Base-by-base conservation (phyloP, 441 rosid species). In the Pelargonium australe region DNA sequence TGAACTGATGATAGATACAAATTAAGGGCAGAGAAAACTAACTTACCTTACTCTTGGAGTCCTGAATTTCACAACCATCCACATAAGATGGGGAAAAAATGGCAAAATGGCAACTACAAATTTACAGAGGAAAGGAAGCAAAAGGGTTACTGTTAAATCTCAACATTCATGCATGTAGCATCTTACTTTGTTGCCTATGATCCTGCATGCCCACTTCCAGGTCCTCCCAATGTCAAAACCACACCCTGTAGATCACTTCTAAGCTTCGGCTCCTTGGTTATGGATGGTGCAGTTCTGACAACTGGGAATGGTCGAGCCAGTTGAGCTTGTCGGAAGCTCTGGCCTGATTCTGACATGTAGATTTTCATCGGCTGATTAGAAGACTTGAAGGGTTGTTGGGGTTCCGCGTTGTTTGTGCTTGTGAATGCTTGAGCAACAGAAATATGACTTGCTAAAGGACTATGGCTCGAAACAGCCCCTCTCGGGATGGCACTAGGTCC, bases 141-240 rank as follows among this genome's bases (percentile, higher is more conserved):
- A 34, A 34, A 34, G 40, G 5, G 40, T 34, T 5, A 34, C 40
- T 1, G 40, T 34, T 34, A 34, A 34, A 34, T 34, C 40, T 34
- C 7, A 34, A 34, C 40, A 34, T 34, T 2, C 34, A 28, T 28
- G 4, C 34, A 28, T 28, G 5, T 5, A 34, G 5, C 40, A 4
- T 34, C 5, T 34, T 34, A 3, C 40, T 34, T 34, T 34, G 40
- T 34, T 34, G 40, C 40, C 61, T 17, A 55, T 55, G 61, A 55
- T 1, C 61, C 61, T 55, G 23, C 23, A 19, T 13, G 23, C 1
- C 78, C 70, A 74, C 66, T 79, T 45, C 85, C 88, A 9, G 91
- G 87, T 49, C 90, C 90, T 76, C 95, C 95, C 9, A 89, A 77
- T 28, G 95, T 84, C 58, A 89, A 76, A 41, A 87, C 81, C 74